phyloP scores from a whole-genome alignment of 371 early-diverging fungal species.

The Entomophthora muscae region DNA sequence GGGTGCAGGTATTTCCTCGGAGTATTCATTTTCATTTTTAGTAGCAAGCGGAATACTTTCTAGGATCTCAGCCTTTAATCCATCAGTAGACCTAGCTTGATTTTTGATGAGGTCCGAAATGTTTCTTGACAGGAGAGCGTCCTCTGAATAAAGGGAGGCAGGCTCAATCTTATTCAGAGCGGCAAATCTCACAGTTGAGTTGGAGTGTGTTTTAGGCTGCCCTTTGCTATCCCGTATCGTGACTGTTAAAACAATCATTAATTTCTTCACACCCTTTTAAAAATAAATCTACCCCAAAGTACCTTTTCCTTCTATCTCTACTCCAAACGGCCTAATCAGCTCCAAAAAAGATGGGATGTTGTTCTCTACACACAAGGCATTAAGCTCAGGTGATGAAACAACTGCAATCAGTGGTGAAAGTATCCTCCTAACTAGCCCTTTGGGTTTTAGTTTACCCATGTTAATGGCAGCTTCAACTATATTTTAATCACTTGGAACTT shows the following conservation, averaged over 20 bases:
- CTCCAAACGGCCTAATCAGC: constrained; percentile 68
- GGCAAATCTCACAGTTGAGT: background rate
- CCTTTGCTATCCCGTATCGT: constrained; percentile 6
- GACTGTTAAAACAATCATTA: too few species aligned
- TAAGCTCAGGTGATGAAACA: constrained; percentile 48
- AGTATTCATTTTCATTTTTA: too few species aligned
- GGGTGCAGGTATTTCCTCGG: background rate
- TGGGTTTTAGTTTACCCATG: too few species aligned
- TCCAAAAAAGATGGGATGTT: constrained; percentile 49
- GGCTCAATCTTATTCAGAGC: background rate
- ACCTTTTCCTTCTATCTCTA: constrained; percentile 53
- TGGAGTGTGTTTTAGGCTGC: background rate
- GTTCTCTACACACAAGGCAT: constrained; percentile 45
- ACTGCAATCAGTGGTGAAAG: constrained; percentile 63
- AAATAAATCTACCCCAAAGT: too few species aligned
- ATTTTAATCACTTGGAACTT: too few species aligned
- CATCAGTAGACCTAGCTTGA: background rate
- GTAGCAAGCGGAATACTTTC: too few species aligned
- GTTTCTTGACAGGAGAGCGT: background rate
- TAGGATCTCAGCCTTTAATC: background rate
- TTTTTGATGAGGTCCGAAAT: background rate
- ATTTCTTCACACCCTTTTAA: too few species aligned
- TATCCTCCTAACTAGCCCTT: constrained; percentile 36
- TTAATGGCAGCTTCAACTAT: too few species aligned
- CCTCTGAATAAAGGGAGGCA: background rate